phyloP scores from a whole-genome alignment of 768 basidiomycete genomes.

The Cubamyces lactineus region DNA sequence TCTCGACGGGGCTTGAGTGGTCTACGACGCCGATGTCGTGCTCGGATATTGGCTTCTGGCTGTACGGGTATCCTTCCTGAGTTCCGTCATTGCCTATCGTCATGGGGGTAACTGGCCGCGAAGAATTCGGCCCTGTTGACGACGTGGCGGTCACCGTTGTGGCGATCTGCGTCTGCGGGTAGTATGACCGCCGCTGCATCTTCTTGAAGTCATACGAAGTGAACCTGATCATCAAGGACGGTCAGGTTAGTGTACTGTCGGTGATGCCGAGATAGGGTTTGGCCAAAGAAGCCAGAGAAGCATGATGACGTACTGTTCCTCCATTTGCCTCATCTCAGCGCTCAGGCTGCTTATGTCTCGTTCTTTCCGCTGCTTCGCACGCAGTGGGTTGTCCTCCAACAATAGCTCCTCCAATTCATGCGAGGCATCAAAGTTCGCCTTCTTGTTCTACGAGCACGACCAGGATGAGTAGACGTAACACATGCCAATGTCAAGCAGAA shows the following conservation, averaged over 20 bases:
- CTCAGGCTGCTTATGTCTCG: conserved; percentile 82
- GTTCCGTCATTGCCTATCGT: conserved; percentile 30
- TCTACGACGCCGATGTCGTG: conserved; percentile 21
- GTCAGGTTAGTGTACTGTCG: not conserved
- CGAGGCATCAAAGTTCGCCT: conserved; percentile 98
- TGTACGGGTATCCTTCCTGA: conserved; percentile 30
- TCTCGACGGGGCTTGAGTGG: conserved; percentile 18
- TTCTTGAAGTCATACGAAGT: conserved; percentile 90
- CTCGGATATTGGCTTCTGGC: conserved; percentile 26
- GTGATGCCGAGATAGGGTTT: conserved; percentile 7
- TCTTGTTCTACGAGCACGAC: conserved; percentile 77
- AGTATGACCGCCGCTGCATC: conserved; percentile 90
- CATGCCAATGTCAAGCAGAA: conserved; percentile 19
- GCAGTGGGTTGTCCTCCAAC: conserved; percentile 95
- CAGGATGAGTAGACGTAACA: conserved; percentile 15
- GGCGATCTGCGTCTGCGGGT: conserved; percentile 73
- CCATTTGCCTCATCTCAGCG: conserved; percentile 95
- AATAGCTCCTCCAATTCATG: conserved; percentile 96
- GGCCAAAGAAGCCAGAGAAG: conserved; percentile 11
- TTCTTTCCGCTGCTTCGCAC: conserved; percentile 90
- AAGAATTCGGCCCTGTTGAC: conserved; percentile 70
- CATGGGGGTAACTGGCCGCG: conserved; percentile 72
- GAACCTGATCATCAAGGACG: conserved; percentile 57
- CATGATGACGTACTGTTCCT: conserved; percentile 79
- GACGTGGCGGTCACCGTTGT: conserved; percentile 74